phyloP scores from a whole-genome alignment of 2,329 filamentous ascomycete species.

The Boeremia exigua region DNA sequence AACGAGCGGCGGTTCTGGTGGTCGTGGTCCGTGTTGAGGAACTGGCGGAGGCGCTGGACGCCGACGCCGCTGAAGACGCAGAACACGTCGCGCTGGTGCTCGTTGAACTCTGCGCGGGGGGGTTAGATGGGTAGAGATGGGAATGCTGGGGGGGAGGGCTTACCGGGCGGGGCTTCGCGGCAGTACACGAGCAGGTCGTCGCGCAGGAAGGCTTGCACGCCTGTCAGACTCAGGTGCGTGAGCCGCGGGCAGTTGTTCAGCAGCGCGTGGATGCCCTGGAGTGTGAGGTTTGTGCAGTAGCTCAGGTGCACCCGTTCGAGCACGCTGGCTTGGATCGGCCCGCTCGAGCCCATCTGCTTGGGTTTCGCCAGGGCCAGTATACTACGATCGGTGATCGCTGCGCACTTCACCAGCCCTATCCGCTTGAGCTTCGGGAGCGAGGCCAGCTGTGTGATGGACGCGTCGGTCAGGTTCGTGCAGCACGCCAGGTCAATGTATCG shows the following conservation, averaged over 20 bases:
- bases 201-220: conserved; percentile 86
- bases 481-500: conserved; percentile 98
- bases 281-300: conserved; percentile 84
- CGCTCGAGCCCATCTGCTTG: conserved; percentile 60
- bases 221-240: conserved; percentile 92
- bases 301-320: conserved; percentile 94
- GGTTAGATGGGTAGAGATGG: not conserved
- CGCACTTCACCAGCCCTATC: conserved; percentile 94
- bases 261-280: conserved; percentile 83
- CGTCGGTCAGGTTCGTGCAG: conserved; percentile 85
- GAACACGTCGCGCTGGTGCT: conserved; percentile 93
- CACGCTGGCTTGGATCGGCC: conserved; percentile 66
- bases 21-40: conserved; percentile 66
- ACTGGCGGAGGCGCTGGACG: conserved; percentile 76
- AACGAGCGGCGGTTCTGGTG: conserved; percentile 27
- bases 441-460: conserved; percentile 82
- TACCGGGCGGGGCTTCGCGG: conserved; percentile 79
- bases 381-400: conserved; percentile 85
- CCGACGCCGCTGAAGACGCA: conserved; percentile 95
- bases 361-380: conserved; percentile 83
- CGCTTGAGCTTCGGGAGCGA: conserved; percentile 90
- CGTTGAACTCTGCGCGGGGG: conserved; percentile 80
- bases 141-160: conserved; percentile 21
- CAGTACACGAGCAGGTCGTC: conserved; percentile 86
- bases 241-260: conserved; percentile 90